phyloP scores from a whole-genome alignment of 1,284 basidiomycete species.

The Sanghuangporus baumii region DNA sequence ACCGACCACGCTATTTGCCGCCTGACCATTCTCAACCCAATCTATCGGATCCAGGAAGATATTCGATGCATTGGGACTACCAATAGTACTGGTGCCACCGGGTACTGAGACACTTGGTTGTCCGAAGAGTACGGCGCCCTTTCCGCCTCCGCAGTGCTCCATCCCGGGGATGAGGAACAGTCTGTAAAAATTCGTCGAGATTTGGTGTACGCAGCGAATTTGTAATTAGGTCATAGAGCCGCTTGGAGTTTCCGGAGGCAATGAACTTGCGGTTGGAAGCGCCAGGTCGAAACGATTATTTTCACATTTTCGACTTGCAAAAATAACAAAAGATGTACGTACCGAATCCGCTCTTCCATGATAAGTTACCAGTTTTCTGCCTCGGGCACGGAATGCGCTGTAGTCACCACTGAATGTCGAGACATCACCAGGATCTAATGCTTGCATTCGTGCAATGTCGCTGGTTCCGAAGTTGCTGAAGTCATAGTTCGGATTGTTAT shows the following conservation, averaged over 20 bases:
- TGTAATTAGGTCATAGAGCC: conserved; percentile 31
- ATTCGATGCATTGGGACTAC: conserved; percentile 19
- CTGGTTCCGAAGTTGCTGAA: conserved; percentile 13
- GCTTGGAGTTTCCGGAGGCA: conserved; percentile 30
- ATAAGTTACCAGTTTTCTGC: conserved; percentile 25
- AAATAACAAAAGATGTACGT: not conserved
- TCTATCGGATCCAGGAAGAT: conserved; percentile 33
- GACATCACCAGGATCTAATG: conserved; percentile 17
- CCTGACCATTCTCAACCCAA: conserved; percentile 36
- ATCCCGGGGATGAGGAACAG: conserved; percentile 39
- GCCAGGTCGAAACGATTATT: not conserved
- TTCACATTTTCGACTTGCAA: not conserved
- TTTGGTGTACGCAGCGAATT: conserved; percentile 22
- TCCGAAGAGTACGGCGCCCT: conserved; percentile 19
- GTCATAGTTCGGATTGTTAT: conserved; percentile 14
- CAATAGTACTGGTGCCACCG: conserved; percentile 16
- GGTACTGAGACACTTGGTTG: conserved; percentile 17
- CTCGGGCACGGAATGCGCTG: conserved; percentile 21
- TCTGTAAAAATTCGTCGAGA: conserved; percentile 33
- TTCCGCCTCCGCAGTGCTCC: conserved; percentile 30
- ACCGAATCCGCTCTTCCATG: conserved; percentile 20
- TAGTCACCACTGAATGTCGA: conserved; percentile 19
- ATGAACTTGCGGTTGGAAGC: conserved; percentile 24
- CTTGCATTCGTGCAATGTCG: conserved; percentile 16
- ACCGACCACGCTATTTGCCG: conserved; percentile 30